Evolutionary conservation across 2,329 filamentous ascomycete genomes (phyloP), one percentile per base, ranked within the genome.

Genomic region (Colletotrichum nymphaeae): DNA sequence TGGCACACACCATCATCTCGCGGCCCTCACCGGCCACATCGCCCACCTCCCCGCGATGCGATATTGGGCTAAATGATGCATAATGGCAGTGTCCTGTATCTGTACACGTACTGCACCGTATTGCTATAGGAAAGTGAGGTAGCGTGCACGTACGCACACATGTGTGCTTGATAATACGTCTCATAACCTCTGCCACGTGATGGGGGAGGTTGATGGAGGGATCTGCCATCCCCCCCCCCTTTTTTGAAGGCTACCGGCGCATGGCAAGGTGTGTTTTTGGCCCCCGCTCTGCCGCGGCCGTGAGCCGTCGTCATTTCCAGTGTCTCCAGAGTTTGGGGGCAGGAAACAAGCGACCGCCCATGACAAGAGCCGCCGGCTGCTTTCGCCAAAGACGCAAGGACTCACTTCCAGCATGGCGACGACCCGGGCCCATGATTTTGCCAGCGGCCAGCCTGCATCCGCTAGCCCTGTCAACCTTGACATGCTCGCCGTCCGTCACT

Each of bases 301-400:
- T 67, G 55, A 37, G 32, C 53, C 64, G 56, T 72, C 49, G 67
- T 66, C 59, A 73, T 66, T 53, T 66, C 42, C 73, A 53, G 52
- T 60, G 53, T 37, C 53, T 64, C 67, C 63, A 62, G 56, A 42
- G 63, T 74, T 49, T 75, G 69, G 74, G 74, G 74, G 73, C 74
- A 75, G 73, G 65, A 75, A 75, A 75, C 73, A 75, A 75, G 74
- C 74, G 74, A 75, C 59, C 62, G 56, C 52, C 70, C 42, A 55
- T 63, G 65, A 73, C 42, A 73, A 65, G 57, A 73, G 73, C 73
- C 73, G 73, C 73, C 66, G 62, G 71, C 57, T 49, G 19, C 42
- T 66, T 71, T 73, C 62, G 62, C 65, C 53, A 69, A 64, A 52
- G 60, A 67, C 52, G 65, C 42, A 52, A 55, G 30, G 16, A 62